These are phyloP conservation scores for Mortierella alpina DNA, from an alignment of 192 early-diverging fungal genomes.

Conservation along the genomic window DNA sequence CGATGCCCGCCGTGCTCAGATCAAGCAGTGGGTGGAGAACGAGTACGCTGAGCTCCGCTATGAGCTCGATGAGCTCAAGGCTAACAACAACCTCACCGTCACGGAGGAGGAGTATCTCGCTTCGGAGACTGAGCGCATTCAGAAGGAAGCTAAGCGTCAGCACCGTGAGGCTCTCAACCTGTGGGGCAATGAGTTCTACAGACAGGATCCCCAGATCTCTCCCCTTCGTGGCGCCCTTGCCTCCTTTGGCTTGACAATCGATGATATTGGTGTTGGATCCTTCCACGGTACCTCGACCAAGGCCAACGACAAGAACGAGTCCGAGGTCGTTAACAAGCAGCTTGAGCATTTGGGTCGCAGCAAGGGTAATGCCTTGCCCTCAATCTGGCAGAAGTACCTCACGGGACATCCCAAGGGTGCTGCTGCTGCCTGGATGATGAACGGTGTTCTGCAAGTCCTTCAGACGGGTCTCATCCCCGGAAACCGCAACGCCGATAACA, in stretches of 20 bases:
- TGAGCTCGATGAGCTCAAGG: conserved; percentile 73
- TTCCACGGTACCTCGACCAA: conserved; percentile 97
- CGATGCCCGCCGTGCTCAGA: conserved; percentile 75
- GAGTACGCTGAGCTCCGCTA: conserved; percentile 78
- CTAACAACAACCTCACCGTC: conserved; percentile 47
- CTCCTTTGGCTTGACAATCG: conserved; percentile 86
- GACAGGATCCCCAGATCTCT: conserved; percentile 75
- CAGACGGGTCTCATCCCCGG: conserved; percentile 90
- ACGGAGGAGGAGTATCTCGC: conserved; percentile 57
- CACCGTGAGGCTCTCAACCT: conserved; percentile 78
- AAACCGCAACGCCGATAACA: conserved; percentile 92
- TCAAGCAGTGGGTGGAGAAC: conserved; percentile 81
- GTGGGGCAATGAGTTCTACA: conserved; percentile 88
- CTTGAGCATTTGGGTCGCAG: conserved; percentile 87
- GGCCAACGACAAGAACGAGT: conserved; percentile 97
- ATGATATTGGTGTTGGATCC: conserved; percentile 94
- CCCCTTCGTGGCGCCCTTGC: conserved; percentile 90
- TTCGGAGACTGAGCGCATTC: conserved; percentile 65
- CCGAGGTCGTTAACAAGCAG: conserved; percentile 85
- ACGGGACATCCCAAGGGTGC: conserved; percentile 98
- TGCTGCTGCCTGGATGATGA: conserved; percentile 97
- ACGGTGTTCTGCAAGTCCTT: conserved; percentile 88
- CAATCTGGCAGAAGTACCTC: conserved; percentile 92
- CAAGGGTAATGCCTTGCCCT: conserved; percentile 80
- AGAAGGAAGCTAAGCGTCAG: conserved; percentile 73